Conservation (phyloP, 129 eudicot species). For the Lactuca sativa region DNA sequence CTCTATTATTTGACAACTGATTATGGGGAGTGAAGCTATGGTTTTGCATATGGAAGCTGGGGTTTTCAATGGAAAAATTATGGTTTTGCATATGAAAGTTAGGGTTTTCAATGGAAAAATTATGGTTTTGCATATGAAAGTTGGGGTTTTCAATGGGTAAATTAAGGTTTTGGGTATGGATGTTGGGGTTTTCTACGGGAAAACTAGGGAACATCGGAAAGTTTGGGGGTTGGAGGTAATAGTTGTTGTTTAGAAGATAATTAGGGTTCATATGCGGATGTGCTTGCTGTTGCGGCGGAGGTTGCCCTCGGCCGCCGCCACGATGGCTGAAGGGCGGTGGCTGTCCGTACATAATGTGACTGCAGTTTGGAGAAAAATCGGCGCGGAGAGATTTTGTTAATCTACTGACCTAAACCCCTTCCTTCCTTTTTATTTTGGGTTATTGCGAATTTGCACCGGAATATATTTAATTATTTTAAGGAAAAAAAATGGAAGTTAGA, state of each 20-base stretch:
- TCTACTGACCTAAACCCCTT: neutral
- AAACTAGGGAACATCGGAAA: constrained; percentile 26
- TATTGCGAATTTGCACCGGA: too few relatives aligned
- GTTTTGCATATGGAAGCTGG: constrained; percentile 16
- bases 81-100: constrained; percentile 10
- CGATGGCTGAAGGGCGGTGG: constrained; percentile 31
- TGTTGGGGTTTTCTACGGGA: constrained; percentile 14
- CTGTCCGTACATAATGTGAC: constrained; percentile 37
- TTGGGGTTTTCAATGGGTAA: constrained; percentile 13
- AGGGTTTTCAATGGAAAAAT: neutral
- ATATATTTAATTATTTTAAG: too few relatives aligned
- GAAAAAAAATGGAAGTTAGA: too few relatives aligned
- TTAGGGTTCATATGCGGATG: constrained; percentile 29
- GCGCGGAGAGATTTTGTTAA: constrained; percentile 21
- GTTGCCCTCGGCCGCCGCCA: constrained; percentile 30
- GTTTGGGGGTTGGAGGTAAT: constrained; percentile 29
- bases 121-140: constrained; percentile 7
- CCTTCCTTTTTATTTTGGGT: too few relatives aligned
- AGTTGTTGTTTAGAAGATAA: constrained; percentile 28
- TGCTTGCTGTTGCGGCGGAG: constrained; percentile 11
- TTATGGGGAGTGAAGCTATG: neutral
- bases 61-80: neutral
- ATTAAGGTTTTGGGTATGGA: constrained; percentile 13
- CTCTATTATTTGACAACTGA: constrained; percentile 22
- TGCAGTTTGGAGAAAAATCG: constrained; percentile 23